Base-by-base conservation (phyloP, 768 basidiomycete species). In the Leccinum disarticulatum region DNA sequence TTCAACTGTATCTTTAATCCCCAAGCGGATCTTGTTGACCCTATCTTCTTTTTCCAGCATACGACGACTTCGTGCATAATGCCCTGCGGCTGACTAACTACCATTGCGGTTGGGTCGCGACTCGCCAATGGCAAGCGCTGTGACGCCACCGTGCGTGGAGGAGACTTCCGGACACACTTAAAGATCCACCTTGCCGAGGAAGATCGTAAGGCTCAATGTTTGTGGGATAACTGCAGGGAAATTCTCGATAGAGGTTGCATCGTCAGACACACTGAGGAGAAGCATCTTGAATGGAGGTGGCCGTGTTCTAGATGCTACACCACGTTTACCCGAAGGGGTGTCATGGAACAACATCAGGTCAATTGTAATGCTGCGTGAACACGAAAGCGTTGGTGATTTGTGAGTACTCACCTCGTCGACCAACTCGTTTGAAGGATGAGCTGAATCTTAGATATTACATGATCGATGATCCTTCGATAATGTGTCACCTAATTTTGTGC, bases 241-340 rank as follows among this genome's bases (percentile, higher is more conserved):
- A 22, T 22, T 22, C 22, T 22, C 22, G 22, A 22, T 22, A 22
- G 22, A 22, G 22, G 22, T 22, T 22, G 22, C 22, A 22, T 22
- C n/a, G 53, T 61, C 3, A 47, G 70, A 1, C 71, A 72, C 19
- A 56, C 72, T 2, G 55, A 67, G 31, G 70, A 70, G 17, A 62
- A 1, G 4, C 73, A 72, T 43, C 64, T 74, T 3, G 55, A 30
- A 15, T 63, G 59, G 36, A 43, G 41, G 1, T 22, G 22, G 68
- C 62, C 70, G 0, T 72, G 71, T 30, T 56, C 66, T 0, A 61
- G 6, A 3, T 72, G 71, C 11, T 4, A 3, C 3, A 5, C 19
- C 0, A 1, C 47, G 1, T 72, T 68, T 56, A 71, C 61, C 1
- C 73, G 71, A 5, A 52, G 61, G 36, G 55, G 61, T 3, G 61